Evolutionary conservation across 1,284 basidiomycete species (phyloP), one percentile per base, ranked within the genome.

Genomic region (Chiua sp.): DNA sequence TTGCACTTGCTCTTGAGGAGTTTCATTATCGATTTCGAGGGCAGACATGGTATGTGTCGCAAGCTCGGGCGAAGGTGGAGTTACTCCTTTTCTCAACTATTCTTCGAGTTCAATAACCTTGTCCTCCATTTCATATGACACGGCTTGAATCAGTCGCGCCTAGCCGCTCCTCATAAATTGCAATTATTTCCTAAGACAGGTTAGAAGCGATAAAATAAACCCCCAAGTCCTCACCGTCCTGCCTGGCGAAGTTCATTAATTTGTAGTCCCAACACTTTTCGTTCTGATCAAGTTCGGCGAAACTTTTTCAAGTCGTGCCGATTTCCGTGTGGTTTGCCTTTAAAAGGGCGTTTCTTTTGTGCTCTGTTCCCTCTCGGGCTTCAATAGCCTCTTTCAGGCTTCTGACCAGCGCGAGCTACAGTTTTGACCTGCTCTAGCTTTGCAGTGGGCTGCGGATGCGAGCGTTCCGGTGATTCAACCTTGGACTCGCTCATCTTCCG

Each of bases 21-120:
- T 90, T 74, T 98, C 95, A 69, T 97, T 97, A 77, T 98, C 96
- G 68, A 98, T 98, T 70, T 95, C 88, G 2, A 89, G 86, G 0
- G 94, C 86, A 4, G 86, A 84, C 15, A 80, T 72, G 11, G 82
- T 77, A 53, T 80, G 79, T 26, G 75, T 75, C 11, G 69, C 65
- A 3, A 77, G 71, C 3, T 69, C 64, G 7, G 82, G 78, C 10
- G 81, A 82, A 13, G 71, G 71, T 10, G 79, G 79, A 30, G 69
- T 62, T 8, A 70, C 67, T 62, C 61, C 68, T 62, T 65, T 79
- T 72, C 63, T 73, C 60, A 63, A 73, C 57, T 85, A 81, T 35
- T 86, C 82, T 71, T 95, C 90, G 13, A 94, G 79, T 6, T 80
- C 75, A 15, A 85, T 79, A 53, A 93, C 78, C 37, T 82, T 80